Conservation (phyloP, 306 rosid species). For the Cyamopsis tetragonoloba region DNA sequence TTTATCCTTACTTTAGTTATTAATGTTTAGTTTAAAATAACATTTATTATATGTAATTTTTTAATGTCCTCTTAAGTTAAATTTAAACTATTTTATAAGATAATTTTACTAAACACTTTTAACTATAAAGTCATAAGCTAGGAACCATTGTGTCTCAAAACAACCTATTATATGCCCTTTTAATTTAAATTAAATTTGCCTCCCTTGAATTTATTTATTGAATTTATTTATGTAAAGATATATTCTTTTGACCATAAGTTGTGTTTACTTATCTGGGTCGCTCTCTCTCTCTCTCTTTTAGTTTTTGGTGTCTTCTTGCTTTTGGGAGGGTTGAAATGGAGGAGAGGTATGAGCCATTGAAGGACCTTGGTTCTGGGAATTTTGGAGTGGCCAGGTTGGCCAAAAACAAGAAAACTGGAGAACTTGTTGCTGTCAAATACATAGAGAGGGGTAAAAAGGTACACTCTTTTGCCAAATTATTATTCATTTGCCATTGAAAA, state of each 20-base stretch:
- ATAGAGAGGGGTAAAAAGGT: conserved; percentile 98
- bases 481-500: neutral
- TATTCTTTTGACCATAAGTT: neutral
- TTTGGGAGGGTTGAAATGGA: conserved; percentile 57
- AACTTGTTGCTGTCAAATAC: conserved; percentile 94
- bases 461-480: neutral
- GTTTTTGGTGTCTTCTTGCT: conserved; percentile 4
- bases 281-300: too few relatives aligned
- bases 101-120: too few relatives aligned
- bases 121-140: too few relatives aligned
- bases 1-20: too few relatives aligned
- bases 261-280: neutral
- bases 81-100: too few relatives aligned
- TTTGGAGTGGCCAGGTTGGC: conserved; percentile 96
- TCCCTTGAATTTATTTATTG: neutral
- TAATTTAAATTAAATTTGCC: conserved; percentile 13
- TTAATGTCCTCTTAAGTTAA: too few relatives aligned
- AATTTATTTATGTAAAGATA: too few relatives aligned
- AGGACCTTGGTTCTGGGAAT: conserved; percentile 95
- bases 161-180: neutral
- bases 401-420: conserved; percentile 75
- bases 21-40: too few relatives aligned
- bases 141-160: too few relatives aligned
- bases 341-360: conserved; percentile 79
- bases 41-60: too few relatives aligned